Evolutionary conservation across 208 protist species (phyloP).

Genomic region (Trypanosoma vivax): DNA sequence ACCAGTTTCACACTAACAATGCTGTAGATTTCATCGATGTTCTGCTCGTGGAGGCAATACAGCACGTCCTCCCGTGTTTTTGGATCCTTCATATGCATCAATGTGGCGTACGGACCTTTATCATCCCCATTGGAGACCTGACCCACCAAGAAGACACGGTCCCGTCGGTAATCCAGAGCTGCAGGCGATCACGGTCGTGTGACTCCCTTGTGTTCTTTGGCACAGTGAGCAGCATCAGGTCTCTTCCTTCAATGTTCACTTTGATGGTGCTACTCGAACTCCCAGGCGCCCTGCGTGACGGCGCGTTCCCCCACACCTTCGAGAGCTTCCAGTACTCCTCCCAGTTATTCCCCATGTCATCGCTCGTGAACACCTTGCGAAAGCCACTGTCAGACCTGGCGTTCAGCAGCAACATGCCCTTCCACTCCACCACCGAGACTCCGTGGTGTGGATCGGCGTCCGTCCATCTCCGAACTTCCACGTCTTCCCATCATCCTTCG

Average conservation of each 20-base stretch:
- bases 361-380: conserved; percentile 4
- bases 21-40: not conserved
- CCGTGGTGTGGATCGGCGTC: not conserved
- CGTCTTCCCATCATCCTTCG: not conserved
- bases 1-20: not conserved
- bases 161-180: conserved; percentile 9
- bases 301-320: not conserved
- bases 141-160: conserved; percentile 2
- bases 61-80: not conserved
- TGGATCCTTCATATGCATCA: not conserved
- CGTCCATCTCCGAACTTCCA: not conserved
- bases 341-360: conserved; percentile 9
- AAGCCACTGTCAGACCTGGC: not conserved
- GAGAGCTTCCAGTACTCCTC: not conserved
- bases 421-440: not conserved
- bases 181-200: not conserved
- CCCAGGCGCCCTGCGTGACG: not conserved
- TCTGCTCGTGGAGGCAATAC: not conserved
- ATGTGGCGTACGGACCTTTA: not conserved
- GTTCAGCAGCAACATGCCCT: conserved; percentile 1
- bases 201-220: not conserved
- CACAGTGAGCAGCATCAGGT: conserved; percentile 6
- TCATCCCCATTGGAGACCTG: not conserved
- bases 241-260: not conserved
- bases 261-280: not conserved